These are phyloP conservation scores for Ploettnerulaceae sp. DNA, from an alignment of 2,329 filamentous ascomycete species.

Conservation along the genomic window DNA sequence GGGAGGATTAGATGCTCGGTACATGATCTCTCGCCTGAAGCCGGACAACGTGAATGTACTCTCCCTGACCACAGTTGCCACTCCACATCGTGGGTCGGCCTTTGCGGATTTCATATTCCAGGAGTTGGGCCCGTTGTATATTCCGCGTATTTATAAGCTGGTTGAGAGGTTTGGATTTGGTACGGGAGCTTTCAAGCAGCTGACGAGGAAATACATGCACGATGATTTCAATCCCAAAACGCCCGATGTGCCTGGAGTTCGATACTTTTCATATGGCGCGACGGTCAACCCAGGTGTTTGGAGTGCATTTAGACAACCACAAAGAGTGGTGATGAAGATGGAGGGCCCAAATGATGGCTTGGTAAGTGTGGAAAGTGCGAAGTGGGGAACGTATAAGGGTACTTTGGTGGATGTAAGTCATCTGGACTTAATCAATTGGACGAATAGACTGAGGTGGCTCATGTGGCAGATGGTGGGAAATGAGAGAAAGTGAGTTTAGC, in stretches of 20 bases:
- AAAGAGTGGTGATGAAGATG: slow-evolving; percentile 43
- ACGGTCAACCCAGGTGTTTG: slow-evolving; percentile 52
- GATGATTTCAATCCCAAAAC: slow-evolving; percentile 55
- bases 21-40: slow-evolving; percentile 56
- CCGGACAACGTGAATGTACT: slow-evolving; percentile 43
- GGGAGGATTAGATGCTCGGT: slow-evolving; percentile 60
- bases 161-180: slow-evolving; percentile 49
- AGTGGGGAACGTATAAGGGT: slow-evolving; percentile 60
- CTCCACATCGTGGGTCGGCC: slow-evolving; percentile 37
- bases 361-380: slow-evolving; percentile 59
- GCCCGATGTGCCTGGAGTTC: slow-evolving; percentile 47
- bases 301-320: slow-evolving; percentile 57
- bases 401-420: slow-evolving; percentile 59
- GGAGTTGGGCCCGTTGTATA: slow-evolving; percentile 41
- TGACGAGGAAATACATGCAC: slow-evolving; percentile 54
- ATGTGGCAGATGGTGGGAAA: slow-evolving; percentile 49
- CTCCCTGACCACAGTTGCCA: slow-evolving; percentile 37
- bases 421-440: slow-evolving; percentile 64
- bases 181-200: slow-evolving; percentile 56
- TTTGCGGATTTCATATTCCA: slow-evolving; percentile 52
- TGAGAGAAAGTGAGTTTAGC: slow-evolving; percentile 44
- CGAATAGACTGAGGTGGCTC: slow-evolving; percentile 53
- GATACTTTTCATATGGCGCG: slow-evolving; percentile 61
- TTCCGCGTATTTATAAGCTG: slow-evolving; percentile 52
- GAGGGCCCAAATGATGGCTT: slow-evolving; percentile 63